Base-by-base conservation (phyloP, 116 monocot genomes). In the Zostera marina region DNA sequence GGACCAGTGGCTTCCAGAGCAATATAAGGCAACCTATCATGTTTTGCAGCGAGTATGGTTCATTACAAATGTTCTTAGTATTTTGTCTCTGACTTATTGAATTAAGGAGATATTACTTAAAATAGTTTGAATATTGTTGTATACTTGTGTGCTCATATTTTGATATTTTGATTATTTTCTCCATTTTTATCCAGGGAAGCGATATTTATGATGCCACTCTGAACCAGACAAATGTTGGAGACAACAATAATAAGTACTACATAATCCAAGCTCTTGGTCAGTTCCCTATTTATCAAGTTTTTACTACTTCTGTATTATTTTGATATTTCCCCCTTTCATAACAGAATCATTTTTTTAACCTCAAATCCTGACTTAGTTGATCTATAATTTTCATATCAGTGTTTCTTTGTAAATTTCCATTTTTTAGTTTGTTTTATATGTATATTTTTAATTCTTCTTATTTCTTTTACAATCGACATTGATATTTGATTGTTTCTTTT, bases 201-300 rank as follows among this genome's bases (percentile, higher is more conserved):
- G 88, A 82, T 44, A 66, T 82, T 22, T 94, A 94, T 73, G 76
- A 76, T 84, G 93, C 84, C 16, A 79, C 62, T 38, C 65, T 94
- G 53, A 94, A 94, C 63, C 93, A 88, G 65, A 94, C 88, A 60
- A 84, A 88, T 82, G 77, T 94, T 71, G 84, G 88, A 51, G 63
- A 77, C 9, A 94, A 88, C 69, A 88, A 88, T 63, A 94, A 94
- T 67, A 94, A 94, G 54, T 88, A 88, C 53, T 94, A 77, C 72
- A 66, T 88, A 24, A 88, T 94, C 63, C 93, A 94, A 72, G 77
- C 71, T 72, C 71, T 88, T 78, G 84, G 93, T 79, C 23, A 42
- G 39, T 41, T 60, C 15, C 65, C 41, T 41, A n/a, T 61, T 39
- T 54, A n/a, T 11, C 24, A 20, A 10, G 2, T 24, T 41, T 42